A percentile compares a stretch with the other conserved stretches of the same genome.
Conservation (phyloP, 345 rosid species). For the Syzygium oleosum region DNA sequence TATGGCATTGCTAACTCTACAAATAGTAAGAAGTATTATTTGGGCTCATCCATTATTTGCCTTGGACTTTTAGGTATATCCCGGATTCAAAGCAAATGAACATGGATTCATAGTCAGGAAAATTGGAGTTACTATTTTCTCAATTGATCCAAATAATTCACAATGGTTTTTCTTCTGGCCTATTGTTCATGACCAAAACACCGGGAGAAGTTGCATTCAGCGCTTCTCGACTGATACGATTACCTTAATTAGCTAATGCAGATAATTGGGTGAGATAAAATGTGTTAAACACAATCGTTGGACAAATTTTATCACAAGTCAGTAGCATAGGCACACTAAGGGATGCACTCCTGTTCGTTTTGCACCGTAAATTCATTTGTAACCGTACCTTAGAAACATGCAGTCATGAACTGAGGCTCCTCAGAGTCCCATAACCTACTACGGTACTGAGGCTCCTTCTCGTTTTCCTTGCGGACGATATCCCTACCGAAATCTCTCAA, state of each 20-base stretch:
- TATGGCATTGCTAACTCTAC: not conserved
- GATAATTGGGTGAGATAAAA: too few species aligned
- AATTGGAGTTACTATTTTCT: not conserved
- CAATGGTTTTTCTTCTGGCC: not conserved
- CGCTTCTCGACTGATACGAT: not conserved
- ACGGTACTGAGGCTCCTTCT: not conserved
- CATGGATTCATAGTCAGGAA: not conserved
- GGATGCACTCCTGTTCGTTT: too few species aligned
- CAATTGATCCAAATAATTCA: not conserved
- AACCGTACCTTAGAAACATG: not conserved
- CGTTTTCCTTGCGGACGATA: not conserved
- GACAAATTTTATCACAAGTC: too few species aligned
- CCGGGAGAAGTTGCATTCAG: not conserved
- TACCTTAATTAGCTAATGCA: too few species aligned
- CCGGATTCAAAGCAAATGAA: not conserved
- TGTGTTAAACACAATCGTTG: too few species aligned
- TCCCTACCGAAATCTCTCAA: constrained; percentile 1
- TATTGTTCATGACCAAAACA: not conserved
- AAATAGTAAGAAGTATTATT: not conserved
- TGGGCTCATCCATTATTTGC: not conserved
- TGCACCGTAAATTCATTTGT: not conserved
- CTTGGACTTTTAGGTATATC: not conserved
- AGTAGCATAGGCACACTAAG: too few species aligned
- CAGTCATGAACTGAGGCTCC: not conserved
- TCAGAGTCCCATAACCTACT: not conserved